Evolutionary conservation across 371 early-diverging fungal genomes (phyloP).

Genomic region (Actinomortierella wolfii): DNA sequence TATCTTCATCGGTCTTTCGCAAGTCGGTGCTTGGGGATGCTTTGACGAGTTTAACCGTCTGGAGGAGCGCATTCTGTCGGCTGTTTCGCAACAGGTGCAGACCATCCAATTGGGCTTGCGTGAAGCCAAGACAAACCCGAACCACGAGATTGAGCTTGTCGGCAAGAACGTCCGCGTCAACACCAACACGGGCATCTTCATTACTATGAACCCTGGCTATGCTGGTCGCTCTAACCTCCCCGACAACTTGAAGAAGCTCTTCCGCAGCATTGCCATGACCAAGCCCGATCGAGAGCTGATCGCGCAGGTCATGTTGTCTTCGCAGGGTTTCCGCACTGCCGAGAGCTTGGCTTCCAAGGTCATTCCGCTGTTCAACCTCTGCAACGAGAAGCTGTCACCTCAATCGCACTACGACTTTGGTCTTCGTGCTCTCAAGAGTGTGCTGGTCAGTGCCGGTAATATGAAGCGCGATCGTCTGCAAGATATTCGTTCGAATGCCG

Average conservation of each 20-base stretch:
- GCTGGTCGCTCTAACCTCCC: slow-evolving; percentile 98
- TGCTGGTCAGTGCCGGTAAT: slow-evolving; percentile 96
- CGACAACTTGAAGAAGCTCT: slow-evolving; percentile 97
- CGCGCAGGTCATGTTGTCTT: slow-evolving; percentile 98
- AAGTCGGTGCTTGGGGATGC: slow-evolving; percentile 99
- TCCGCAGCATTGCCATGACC: slow-evolving; percentile 98
- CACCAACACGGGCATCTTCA: slow-evolving; percentile 94
- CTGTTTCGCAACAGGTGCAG: slow-evolving; percentile 98
- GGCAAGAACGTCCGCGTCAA: slow-evolving; percentile 87
- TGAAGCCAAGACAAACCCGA: slow-evolving; percentile 61
- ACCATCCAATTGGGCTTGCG: slow-evolving; percentile 95
- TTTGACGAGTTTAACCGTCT: slow-evolving; percentile 99
- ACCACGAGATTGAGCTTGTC: slow-evolving; percentile 90
- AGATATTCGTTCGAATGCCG: slow-evolving; percentile 51
- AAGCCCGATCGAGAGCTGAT: slow-evolving; percentile 97
- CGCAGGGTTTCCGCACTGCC: slow-evolving; percentile 98
- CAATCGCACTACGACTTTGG: slow-evolving; percentile 99
- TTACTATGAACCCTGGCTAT: slow-evolving; percentile 99
- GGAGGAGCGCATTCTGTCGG: slow-evolving; percentile 96
- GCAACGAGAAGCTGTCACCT: slow-evolving; percentile 91
- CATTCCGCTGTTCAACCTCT: slow-evolving; percentile 95
- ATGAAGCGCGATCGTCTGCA: slow-evolving; percentile 90
- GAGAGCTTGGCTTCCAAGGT: slow-evolving; percentile 94
- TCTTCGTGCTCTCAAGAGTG: slow-evolving; percentile 98
- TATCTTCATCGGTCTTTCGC: slow-evolving; percentile 97